Evolutionary conservation across 352 stramenopile genomes (phyloP), one percentile per base, ranked within the genome.

Genomic region (Phytophthora pisi): DNA sequence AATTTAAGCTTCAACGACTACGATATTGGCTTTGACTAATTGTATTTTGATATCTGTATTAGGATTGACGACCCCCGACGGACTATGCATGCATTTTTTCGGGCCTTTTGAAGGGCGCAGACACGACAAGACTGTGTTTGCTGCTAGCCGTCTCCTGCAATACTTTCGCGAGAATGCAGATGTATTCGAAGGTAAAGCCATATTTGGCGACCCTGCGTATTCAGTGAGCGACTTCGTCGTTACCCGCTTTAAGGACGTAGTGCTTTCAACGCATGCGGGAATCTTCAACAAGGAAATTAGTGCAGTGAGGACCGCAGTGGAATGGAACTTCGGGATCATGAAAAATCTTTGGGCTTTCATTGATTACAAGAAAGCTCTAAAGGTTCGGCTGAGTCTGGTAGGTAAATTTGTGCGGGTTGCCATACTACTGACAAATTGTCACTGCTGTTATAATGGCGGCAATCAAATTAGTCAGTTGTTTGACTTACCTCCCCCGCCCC

Each of bases 141-240:
- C 28, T 34, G 28, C 28, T 34, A 46, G 6, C 40, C 16, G 40
- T 3, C 40, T 10, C 40, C 40, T 46, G 18, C 40, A 46, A 20
- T 46, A 20, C n/a, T 46, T 46, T 46, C 40, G 40, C 40, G 40
- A 46, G 40, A 46, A 46, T 46, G 40, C 5, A 46, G 16, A 46
- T 11, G 40, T 23, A 10, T 46, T 46, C 40, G 40, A 46, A 20
- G 40, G 40, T 16, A 46, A 46, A 46, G 40, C 40, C 13, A 46
- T 46, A n/a, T 46, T 46, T 46, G 40, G 40, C 40, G 40, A 46
- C 7, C 40, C 40, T 46, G 40, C 40, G 18, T 46, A 46, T 46
- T 46, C 40, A 4, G 40, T 46, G 7, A 46, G 40, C 7, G 40
- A 23, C 16, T 46, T 46, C 16, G 15, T 46, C 18, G 40, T 23